Base-by-base conservation (phyloP, 495 filamentous ascomycete genomes). In the Copromyces sp. region DNA sequence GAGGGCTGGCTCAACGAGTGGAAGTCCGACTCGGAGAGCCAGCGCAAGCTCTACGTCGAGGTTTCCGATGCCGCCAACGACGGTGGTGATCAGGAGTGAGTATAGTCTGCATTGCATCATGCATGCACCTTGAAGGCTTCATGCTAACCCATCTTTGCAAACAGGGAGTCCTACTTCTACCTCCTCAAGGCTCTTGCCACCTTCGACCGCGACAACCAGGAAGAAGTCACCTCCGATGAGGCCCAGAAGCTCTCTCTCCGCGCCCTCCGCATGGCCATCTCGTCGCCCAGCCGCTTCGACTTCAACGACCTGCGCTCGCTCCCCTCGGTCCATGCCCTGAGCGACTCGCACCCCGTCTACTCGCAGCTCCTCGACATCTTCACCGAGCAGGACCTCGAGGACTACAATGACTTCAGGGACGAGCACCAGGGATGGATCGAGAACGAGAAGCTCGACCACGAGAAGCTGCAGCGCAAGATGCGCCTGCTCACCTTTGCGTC, bases 301-400 rank as follows among this genome's bases (percentile, higher is more conserved):
- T 98, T 98, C 86, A 92, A 95, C 77, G 94, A 97, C 76, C 87
- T 99, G 75, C 94, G 93, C 69, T 88, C 89, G 39, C 90, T 97
- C 70, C 92, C 97, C 72, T 88, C 91, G 69, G 89, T 99, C 69
- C 93, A 97, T 82, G 90, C 92, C 3, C 91, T 99, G 41, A 89
- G 90, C 74, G 88, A 92, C 71, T 93, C 91, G 73, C 92, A 98
- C 74, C 89, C 92, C 59, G 85, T 91, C 41, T 91, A 93, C 80
- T 94, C 90, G 75, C 93, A 98, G 81, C 89, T 99, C 14, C 89
- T 98, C 71, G 95, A 97, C 75, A 92, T 98, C 80, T 98, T 99
- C 84, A 91, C 91, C 74, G 91, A 94, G 73, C 93, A 98, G 78
- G 89, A 92, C 68, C 87, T 97, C 68, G 96, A 98, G 76, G 93